These are phyloP conservation scores for Microcyclosporella mali DNA, from an alignment of 2,329 filamentous ascomycete genomes.

Conservation along the genomic window DNA sequence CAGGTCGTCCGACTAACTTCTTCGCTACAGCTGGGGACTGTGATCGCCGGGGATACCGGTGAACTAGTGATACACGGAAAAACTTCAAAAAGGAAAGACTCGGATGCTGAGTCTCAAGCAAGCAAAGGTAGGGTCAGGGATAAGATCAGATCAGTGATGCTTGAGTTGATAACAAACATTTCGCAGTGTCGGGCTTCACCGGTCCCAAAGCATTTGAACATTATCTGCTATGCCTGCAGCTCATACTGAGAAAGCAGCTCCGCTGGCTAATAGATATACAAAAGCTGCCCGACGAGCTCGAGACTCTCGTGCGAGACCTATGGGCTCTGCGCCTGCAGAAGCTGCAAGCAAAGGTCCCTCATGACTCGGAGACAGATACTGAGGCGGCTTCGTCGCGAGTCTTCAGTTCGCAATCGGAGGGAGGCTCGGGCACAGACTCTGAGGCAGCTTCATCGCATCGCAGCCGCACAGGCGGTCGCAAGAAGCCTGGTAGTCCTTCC, in stretches of 20 bases:
- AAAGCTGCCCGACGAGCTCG: constrained; percentile 64
- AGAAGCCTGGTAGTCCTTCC: constrained; percentile 49
- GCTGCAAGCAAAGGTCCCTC: constrained; percentile 40
- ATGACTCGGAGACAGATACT: constrained; percentile 31
- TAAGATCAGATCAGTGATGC: background rate
- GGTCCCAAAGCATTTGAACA: constrained; percentile 68
- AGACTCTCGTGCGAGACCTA: constrained; percentile 68
- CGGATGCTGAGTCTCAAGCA: constrained; percentile 27
- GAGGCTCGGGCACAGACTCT: constrained; percentile 36
- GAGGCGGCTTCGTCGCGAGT: constrained; percentile 41
- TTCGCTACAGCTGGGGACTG: constrained; percentile 25
- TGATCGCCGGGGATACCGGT: constrained; percentile 30
- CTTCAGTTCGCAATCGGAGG: constrained; percentile 55
- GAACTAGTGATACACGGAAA: constrained; percentile 25
- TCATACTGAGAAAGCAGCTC: constrained; percentile 77
- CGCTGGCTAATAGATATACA: constrained; percentile 63
- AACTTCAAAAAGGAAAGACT: constrained; percentile 24
- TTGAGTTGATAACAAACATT: constrained; percentile 7
- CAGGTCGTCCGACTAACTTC: constrained; percentile 1
- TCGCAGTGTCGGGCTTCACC: constrained; percentile 35
- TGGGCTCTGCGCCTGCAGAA: constrained; percentile 70
- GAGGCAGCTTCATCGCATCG: constrained; percentile 30
- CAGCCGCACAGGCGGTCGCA: constrained; percentile 30
- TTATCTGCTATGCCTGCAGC: constrained; percentile 76
- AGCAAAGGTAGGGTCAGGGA: constrained; percentile 11